Conservation (phyloP, 2,329 filamentous ascomycete genomes). For the Cladophialophora bantiana region DNA sequence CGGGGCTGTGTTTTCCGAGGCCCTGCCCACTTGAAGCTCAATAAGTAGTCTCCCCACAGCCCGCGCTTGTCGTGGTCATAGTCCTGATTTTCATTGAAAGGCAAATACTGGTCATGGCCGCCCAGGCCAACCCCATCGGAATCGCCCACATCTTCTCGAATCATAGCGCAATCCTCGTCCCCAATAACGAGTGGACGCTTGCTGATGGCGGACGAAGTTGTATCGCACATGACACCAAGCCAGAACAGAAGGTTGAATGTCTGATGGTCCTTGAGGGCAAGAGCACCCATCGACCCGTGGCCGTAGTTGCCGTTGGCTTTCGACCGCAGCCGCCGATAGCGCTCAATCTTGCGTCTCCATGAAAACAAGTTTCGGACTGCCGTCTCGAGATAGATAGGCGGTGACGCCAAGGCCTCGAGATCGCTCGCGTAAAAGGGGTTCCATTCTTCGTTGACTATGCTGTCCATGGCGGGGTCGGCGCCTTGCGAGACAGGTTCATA, state of each 20-base stretch:
- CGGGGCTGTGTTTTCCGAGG: conserved; percentile 41
- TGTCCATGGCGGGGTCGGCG: conserved; percentile 7
- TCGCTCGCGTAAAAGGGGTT: conserved; percentile 29
- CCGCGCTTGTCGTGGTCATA: conserved; percentile 42
- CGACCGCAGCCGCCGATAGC: conserved; percentile 22
- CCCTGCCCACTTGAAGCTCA: conserved; percentile 28
- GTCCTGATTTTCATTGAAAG: conserved; percentile 37
- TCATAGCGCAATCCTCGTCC: conserved; percentile 56
- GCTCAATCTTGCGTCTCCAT: conserved; percentile 31
- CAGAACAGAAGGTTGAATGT: conserved; percentile 65
- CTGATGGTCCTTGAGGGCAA: conserved; percentile 47
- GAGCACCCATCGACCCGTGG: conserved; percentile 4
- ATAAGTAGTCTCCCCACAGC: conserved; percentile 45
- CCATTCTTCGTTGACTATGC: conserved; percentile 24
- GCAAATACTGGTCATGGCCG: conserved; percentile 7
- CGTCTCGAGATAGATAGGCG: conserved; percentile 33
- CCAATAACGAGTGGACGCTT: conserved; percentile 55
- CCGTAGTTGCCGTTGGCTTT: not conserved
- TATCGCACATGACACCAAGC: conserved; percentile 67
- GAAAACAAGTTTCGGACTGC: conserved; percentile 35
- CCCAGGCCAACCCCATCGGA: not conserved
- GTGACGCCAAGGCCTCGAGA: conserved; percentile 27
- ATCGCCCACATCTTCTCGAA: conserved; percentile 19
- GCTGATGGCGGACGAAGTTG: conserved; percentile 62
- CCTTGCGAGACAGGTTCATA: not conserved